A percentile compares a stretch with the other conserved stretches of the same genome.
Conservation (phyloP, 2,329 filamentous ascomycete genomes). For the Hypoxylon sp. region DNA sequence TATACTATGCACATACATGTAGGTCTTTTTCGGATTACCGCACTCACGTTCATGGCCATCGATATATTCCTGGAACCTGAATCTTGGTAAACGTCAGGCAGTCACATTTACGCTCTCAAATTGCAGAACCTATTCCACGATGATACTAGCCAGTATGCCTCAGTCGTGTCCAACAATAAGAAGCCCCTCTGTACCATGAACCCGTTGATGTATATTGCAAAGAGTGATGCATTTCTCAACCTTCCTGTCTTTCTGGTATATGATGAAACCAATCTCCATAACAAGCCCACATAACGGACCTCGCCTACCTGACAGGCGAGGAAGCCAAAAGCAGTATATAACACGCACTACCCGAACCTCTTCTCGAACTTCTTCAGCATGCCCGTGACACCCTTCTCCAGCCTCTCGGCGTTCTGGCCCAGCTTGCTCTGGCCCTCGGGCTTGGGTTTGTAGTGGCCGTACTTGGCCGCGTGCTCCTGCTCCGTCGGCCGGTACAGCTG, state of each 20-base stretch:
- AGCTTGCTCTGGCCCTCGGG: constrained; percentile 58
- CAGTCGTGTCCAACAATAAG: not conserved
- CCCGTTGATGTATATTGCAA: not conserved
- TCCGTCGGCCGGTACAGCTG: constrained; percentile 76
- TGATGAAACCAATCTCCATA: not conserved
- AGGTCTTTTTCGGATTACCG: no score
- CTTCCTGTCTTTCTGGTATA: not conserved
- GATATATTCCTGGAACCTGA: no score
- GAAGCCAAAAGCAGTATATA: not conserved
- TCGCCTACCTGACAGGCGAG: no score
- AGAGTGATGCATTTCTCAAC: not conserved
- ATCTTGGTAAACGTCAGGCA: not conserved
- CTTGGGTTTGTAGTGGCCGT: constrained; percentile 51
- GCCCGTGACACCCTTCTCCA: constrained; percentile 74
- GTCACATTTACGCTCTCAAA: not conserved
- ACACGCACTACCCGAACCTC: constrained; percentile 62
- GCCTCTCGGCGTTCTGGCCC: constrained; percentile 69
- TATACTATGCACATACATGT: no score
- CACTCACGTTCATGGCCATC: no score
- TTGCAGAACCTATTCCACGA: not conserved
- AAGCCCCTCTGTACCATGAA: not conserved
- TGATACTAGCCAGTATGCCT: not conserved
- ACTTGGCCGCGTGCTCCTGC: constrained; percentile 58
- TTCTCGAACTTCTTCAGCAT: constrained; percentile 83
- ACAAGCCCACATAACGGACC: no score